phyloP scores from a whole-genome alignment of 2,329 filamentous ascomycete species.

The Colletotrichum sp. region DNA sequence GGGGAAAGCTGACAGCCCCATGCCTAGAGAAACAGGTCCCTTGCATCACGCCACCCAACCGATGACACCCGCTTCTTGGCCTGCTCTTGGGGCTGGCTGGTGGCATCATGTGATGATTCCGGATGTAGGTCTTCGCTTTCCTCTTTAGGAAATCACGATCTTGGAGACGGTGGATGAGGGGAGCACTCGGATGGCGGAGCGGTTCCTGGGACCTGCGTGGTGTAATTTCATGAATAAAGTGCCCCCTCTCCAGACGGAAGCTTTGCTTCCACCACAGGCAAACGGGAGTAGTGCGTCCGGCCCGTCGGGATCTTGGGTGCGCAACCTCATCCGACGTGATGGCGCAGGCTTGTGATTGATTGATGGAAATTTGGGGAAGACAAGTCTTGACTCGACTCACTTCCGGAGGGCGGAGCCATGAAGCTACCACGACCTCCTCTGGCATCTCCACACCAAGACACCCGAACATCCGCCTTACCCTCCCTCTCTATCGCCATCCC shows the following conservation, averaged over 20 bases:
- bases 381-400: not conserved
- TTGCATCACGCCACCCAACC: not conserved
- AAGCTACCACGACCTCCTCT: not conserved
- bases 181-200: not conserved
- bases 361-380: slow-evolving; percentile 8
- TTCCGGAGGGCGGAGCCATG: not conserved
- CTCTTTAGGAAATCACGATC: not conserved
- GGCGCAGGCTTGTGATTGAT: not conserved
- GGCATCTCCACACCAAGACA: not conserved
- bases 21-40: not conserved
- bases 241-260: slow-evolving; percentile 5
- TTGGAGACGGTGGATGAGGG: not conserved
- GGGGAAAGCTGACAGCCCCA: not conserved
- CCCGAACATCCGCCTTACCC: not conserved
- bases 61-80: not conserved
- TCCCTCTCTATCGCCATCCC: not conserved
- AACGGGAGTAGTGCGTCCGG: slow-evolving; percentile 9
- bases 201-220: slow-evolving; percentile 20
- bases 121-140: not conserved
- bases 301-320: not conserved
- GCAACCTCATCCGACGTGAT: not conserved
- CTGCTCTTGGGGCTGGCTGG: not conserved
- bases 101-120: not conserved
- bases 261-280: slow-evolving; percentile 2
- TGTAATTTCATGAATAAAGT: not conserved